A percentile compares a stretch with the other conserved stretches of the same genome.
These are phyloP conservation scores for Anisogramma anomala DNA, from an alignment of 2,329 filamentous ascomycete species.

Conservation along the genomic window DNA sequence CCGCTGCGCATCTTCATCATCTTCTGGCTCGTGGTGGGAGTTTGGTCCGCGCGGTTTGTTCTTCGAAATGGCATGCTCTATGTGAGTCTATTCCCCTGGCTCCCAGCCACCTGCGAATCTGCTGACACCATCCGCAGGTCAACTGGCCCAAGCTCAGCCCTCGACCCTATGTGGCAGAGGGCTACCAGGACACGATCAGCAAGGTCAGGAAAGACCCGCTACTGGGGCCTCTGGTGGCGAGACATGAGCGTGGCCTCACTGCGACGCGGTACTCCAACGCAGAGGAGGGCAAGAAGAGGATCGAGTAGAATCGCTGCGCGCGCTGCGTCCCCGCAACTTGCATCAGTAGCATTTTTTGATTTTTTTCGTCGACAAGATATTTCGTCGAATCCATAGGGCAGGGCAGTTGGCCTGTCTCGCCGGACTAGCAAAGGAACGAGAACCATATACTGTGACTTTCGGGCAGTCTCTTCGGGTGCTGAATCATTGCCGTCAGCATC, in stretches of 20 bases:
- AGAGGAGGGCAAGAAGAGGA: constrained; percentile 97
- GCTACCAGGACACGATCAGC: constrained; percentile 74
- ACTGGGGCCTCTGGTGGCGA: constrained; percentile 61
- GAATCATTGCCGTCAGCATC: no score
- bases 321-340: background rate
- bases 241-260: constrained; percentile 74
- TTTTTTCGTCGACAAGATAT: background rate
- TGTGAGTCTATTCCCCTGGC: constrained; percentile 45
- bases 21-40: constrained; percentile 60
- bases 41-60: constrained; percentile 68
- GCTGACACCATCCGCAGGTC: constrained; percentile 46
- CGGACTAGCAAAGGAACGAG: no score
- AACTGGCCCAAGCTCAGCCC: constrained; percentile 98
- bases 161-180: constrained; percentile 72
- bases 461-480: no score
- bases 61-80: constrained; percentile 81
- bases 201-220: constrained; percentile 74
- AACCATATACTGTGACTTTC: no score
- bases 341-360: constrained; percentile 4
- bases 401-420: no score
- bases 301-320: constrained; percentile 47
- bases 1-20: constrained; percentile 73
- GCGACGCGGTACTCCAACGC: constrained; percentile 71
- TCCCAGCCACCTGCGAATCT: background rate
- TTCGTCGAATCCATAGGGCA: no score